Evolutionary conservation across 2,329 filamentous ascomycete genomes (phyloP).

Genomic region (Colletotrichum lini): DNA sequence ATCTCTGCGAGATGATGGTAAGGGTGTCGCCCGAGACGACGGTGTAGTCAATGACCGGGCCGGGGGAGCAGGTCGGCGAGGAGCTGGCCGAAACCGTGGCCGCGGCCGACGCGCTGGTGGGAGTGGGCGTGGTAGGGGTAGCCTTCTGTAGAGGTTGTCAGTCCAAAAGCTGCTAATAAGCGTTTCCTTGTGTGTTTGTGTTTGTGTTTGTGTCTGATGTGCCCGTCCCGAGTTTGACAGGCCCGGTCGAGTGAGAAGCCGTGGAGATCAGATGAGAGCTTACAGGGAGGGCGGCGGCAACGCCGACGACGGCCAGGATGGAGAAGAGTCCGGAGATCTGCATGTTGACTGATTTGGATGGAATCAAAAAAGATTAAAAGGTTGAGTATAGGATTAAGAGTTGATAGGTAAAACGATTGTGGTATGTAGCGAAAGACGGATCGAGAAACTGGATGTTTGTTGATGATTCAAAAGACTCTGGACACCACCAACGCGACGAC

Average conservation of each 20-base stretch:
- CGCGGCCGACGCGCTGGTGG: background rate
- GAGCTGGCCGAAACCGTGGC: conserved; percentile 3
- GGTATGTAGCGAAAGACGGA: conserved; percentile 4
- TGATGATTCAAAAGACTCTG: background rate
- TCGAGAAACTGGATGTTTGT: conserved; percentile 23
- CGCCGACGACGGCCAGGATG: conserved; percentile 26
- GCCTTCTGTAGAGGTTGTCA: conserved; percentile 19
- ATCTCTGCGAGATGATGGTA: conserved; percentile 24
- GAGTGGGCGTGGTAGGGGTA: conserved; percentile 5
- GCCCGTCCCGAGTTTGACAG: too few relatives aligned
- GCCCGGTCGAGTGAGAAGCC: too few relatives aligned
- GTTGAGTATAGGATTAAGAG: background rate
- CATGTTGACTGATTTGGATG: conserved; percentile 25
- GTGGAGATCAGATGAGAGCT: background rate
- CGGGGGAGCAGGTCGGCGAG: conserved; percentile 26
- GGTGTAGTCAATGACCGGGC: conserved; percentile 25
- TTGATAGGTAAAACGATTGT: conserved; percentile 19
- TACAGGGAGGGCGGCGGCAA: conserved; percentile 28
- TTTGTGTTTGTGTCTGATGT: too few relatives aligned
- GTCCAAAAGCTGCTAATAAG: background rate
- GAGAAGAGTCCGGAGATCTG: conserved; percentile 31
- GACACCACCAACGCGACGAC: background rate
- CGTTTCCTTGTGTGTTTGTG: background rate
- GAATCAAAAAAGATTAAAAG: background rate
- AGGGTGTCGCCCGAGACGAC: conserved; percentile 26